Conservation (phyloP, 2,329 filamentous ascomycete genomes). For the Penicillium griseofulvum region DNA sequence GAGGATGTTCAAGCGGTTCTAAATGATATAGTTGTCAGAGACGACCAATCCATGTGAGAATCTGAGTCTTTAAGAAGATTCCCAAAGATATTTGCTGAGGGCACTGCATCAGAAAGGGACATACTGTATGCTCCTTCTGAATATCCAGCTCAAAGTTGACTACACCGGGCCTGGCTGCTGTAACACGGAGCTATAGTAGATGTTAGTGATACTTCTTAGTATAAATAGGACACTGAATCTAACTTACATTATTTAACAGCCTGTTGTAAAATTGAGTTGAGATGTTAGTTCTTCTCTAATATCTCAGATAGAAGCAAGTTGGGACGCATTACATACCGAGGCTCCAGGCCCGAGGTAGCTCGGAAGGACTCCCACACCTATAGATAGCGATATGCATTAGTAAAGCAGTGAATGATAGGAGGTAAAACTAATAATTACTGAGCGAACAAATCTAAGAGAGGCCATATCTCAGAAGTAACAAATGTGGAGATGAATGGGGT, state of each 20-base stretch:
- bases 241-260: slow-evolving; percentile 43
- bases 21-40: slow-evolving; percentile 3
- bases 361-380: slow-evolving; percentile 85
- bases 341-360: slow-evolving; percentile 81
- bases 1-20: slow-evolving; percentile 65
- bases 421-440: slow-evolving; percentile 46
- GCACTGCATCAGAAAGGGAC: slow-evolving; percentile 8
- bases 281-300: slow-evolving; percentile 8
- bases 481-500: background rate
- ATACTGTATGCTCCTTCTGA: slow-evolving; percentile 63
- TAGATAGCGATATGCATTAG: slow-evolving; percentile 18
- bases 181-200: slow-evolving; percentile 56
- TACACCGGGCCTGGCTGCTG: slow-evolving; percentile 57
- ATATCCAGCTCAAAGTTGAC: slow-evolving; percentile 66
- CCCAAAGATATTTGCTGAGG: background rate
- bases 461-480: slow-evolving; percentile 40
- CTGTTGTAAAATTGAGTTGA: slow-evolving; percentile 11
- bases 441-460: slow-evolving; percentile 62
- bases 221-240: background rate
- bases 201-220: slow-evolving; percentile 2
- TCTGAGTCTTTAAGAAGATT: background rate
- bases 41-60: background rate
- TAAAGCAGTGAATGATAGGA: background rate
- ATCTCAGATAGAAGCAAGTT: background rate
- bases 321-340: slow-evolving; percentile 59